These are phyloP conservation scores for Cornus controversa DNA, from an alignment of 148 eudicot species.

Conservation along the genomic window DNA sequence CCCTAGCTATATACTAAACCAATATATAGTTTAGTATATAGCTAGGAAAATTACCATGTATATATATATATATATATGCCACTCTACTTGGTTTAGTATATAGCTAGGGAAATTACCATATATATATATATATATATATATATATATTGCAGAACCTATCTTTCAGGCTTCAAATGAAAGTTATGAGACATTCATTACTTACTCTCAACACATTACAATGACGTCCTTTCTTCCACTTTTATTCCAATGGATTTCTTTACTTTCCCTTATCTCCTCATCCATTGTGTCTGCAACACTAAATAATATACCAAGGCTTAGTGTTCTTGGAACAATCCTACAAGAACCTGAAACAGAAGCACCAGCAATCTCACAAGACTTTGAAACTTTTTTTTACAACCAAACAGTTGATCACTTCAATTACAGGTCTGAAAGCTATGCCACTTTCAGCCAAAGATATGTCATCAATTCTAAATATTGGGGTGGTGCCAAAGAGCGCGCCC, in stretches of 20 bases:
- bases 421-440: constrained; percentile 10
- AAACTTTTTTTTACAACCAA: constrained; percentile 13
- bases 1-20: too few relatives aligned
- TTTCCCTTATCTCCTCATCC: background rate
- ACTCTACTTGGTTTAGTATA: too few relatives aligned
- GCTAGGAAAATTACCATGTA: too few relatives aligned
- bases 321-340: background rate
- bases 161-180: too few relatives aligned
- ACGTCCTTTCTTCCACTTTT: background rate
- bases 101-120: too few relatives aligned
- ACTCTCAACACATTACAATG: background rate
- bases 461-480: constrained; percentile 22
- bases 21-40: too few relatives aligned
- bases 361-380: background rate
- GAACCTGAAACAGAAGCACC: background rate
- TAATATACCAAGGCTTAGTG: background rate
- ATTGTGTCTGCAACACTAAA: background rate
- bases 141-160: too few relatives aligned
- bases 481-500: constrained; percentile 9
- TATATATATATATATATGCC: too few relatives aligned
- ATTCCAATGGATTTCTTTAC: background rate
- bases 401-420: constrained; percentile 29
- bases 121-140: background rate
- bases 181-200: too few relatives aligned
- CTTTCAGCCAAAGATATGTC: constrained; percentile 20